Percentiles rank a stretch among this genome's conserved stretches.
phyloP scores from a whole-genome alignment of 305 asterid species.

The Rubia peregrina region DNA sequence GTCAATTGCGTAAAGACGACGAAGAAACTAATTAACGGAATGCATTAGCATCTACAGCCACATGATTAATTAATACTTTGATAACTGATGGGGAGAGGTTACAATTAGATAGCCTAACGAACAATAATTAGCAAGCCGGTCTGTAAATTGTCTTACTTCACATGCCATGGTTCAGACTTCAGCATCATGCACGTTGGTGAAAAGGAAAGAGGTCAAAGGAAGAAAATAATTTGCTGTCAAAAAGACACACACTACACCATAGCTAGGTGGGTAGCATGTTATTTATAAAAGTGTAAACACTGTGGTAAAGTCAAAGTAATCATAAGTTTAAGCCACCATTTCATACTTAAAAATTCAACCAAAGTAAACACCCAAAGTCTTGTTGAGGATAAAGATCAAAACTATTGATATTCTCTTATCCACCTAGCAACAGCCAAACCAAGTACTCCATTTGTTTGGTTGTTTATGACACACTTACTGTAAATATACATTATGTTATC shows the following conservation, averaged over 20 bases:
- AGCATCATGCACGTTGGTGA: slow-evolving; percentile 5
- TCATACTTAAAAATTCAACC: not conserved
- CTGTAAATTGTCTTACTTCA: not conserved
- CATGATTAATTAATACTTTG: not conserved
- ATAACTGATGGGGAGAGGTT: not conserved
- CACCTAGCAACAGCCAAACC: no score
- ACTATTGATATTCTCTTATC: no score
- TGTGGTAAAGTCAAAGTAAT: slow-evolving; percentile 16
- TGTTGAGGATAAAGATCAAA: not conserved
- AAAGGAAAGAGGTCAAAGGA: no score
- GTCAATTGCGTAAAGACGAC: no score
- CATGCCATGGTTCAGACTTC: not conserved
- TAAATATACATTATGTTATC: no score
- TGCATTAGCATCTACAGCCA: not conserved
- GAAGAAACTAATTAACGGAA: no score
- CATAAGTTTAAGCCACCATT: slow-evolving; percentile 5
- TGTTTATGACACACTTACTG: no score
- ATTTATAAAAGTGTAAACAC: not conserved
- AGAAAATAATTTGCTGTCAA: not conserved
- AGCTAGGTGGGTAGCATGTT: not conserved
- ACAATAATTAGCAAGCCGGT: not conserved
- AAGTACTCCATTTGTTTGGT: no score
- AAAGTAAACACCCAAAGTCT: not conserved
- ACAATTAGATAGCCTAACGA: not conserved
- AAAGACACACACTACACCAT: not conserved